phyloP scores from a whole-genome alignment of 768 basidiomycete species.

The Xanthoconium stramineum region DNA sequence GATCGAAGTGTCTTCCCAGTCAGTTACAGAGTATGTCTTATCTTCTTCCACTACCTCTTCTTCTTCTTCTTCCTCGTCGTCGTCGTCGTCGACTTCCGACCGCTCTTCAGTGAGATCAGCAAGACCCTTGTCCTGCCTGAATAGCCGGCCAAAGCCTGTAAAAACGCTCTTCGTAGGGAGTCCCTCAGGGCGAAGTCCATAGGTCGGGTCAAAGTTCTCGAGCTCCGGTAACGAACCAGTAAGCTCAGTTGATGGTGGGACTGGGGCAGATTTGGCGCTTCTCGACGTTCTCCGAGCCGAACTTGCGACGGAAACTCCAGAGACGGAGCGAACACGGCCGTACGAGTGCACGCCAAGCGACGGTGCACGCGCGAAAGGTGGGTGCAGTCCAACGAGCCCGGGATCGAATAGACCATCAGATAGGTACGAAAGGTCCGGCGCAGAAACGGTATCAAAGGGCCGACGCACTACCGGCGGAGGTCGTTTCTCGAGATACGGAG shows the following conservation, averaged over 20 bases:
- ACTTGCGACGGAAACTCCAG: slow-evolving; percentile 41
- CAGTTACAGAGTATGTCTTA: slow-evolving; percentile 55
- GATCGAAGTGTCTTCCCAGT: slow-evolving; percentile 64
- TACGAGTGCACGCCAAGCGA: slow-evolving; percentile 18
- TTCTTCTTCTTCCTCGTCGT: slow-evolving; percentile 32
- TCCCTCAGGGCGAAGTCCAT: slow-evolving; percentile 90
- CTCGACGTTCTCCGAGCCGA: slow-evolving; percentile 25
- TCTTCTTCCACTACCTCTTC: slow-evolving; percentile 18
- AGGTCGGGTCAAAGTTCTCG: slow-evolving; percentile 94
- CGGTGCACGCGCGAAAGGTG: slow-evolving; percentile 24
- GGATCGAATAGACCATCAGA: slow-evolving; percentile 14
- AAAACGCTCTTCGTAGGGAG: slow-evolving; percentile 84
- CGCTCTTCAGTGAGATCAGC: slow-evolving; percentile 77
- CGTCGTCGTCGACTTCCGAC: slow-evolving; percentile 36
- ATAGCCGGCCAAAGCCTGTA: slow-evolving; percentile 71
- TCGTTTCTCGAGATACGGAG: slow-evolving; percentile 73
- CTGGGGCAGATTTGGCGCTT: slow-evolving; percentile 19
- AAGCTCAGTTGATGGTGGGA: slow-evolving; percentile 24
- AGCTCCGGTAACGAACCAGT: slow-evolving; percentile 40
- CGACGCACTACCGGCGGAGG: slow-evolving; percentile 36
- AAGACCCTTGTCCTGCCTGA: slow-evolving; percentile 62
- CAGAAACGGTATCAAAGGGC: slow-evolving; percentile 38
- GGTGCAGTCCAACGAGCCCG: slow-evolving; percentile 17
- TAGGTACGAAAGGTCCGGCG: slow-evolving; percentile 37
- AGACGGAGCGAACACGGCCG: slow-evolving; percentile 37